Evolutionary conservation across 2,329 filamentous ascomycete species (phyloP), one percentile per base, ranked within the genome.

Genomic region (Fusarium decemcellulare): DNA sequence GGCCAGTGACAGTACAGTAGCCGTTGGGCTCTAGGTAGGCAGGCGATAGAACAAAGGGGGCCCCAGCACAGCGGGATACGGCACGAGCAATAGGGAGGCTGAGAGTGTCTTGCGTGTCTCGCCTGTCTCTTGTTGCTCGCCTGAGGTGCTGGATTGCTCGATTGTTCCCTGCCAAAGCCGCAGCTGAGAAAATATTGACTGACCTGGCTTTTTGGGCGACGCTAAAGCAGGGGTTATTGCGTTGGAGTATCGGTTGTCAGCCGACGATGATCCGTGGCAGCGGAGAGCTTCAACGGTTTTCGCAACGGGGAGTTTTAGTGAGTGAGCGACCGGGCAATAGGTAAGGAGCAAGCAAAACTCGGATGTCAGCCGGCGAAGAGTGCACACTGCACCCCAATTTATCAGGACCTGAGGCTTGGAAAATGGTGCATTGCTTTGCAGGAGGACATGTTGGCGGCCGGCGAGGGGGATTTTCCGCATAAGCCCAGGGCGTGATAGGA

Each of bases 211-310:
- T 59, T 67, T 63, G 30, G 36, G 8, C 15, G 47, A 47, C 53
- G 62, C 64, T 67, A 67, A 57, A 58, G 37, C 52, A 67, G 52
- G 64, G 57, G 63, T 46, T 30, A 53, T 53, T 59, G 53, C 27
- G 47, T 63, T 63, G 53, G 32, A 52, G 34, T 39, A 36, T 67
- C 53, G 57, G 18, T 46, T 44, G 52, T 62, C 52, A 67, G 52
- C 63, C 63, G 64, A 62, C 48, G 39, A 67, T 66, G 62, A 67
- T 66, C 62, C 47, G 62, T 52, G 29, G 52, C 42, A 42, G 39
- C 34, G 34, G 42, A 23, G 44, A 46, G 52, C 51, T 57, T 50
- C 39, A 42, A 61, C 34, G 30, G 42, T 43, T 64, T 47, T 59
- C 30, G 23, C 32, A 59, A 36, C 56, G 47, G 40, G 47, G 5